Evolutionary conservation across 805 yeast species (phyloP).

Genomic region (Kuraishia capsulata): DNA sequence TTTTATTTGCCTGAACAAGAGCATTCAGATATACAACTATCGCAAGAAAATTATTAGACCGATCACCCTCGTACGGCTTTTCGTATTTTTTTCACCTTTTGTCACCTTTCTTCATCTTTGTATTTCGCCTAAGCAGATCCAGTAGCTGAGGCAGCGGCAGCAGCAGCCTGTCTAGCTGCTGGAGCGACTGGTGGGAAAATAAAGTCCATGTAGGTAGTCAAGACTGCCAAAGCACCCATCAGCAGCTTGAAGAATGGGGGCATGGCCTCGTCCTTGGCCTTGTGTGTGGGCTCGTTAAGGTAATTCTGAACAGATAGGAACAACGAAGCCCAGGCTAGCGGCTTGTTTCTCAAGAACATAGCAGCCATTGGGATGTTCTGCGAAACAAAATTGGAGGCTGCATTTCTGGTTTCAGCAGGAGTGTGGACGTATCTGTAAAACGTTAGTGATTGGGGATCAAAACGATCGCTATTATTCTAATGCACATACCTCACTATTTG

Average conservation of each 20-base stretch:
- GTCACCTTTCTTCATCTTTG: too few relatives aligned
- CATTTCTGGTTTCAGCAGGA: constrained; percentile 35
- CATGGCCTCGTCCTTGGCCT: constrained; percentile 21
- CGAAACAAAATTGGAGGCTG: constrained; percentile 36
- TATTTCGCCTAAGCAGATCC: not conserved
- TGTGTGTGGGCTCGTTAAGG: constrained; percentile 27
- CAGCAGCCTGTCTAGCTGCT: not conserved
- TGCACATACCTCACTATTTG: not conserved
- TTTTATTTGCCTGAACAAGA: too few relatives aligned
- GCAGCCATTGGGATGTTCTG: constrained; percentile 56
- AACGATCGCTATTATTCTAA: too few relatives aligned
- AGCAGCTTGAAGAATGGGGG: constrained; percentile 38
- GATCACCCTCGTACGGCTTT: too few relatives aligned
- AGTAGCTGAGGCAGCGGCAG: not conserved
- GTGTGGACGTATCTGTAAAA: constrained; percentile 32
- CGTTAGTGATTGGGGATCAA: too few relatives aligned
- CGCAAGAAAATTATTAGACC: too few relatives aligned
- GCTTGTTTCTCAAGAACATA: constrained; percentile 49
- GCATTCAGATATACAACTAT: too few relatives aligned
- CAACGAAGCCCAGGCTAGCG: constrained; percentile 45
- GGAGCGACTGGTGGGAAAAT: constrained; percentile 36
- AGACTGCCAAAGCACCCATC: constrained; percentile 37
- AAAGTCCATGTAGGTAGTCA: constrained; percentile 41
- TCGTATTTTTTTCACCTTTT: too few relatives aligned
- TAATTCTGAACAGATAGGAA: constrained; percentile 43